Percentiles rank a stretch among this genome's conserved stretches.
phyloP scores from a whole-genome alignment of 768 basidiomycete species.

The Lentinula sp. region DNA sequence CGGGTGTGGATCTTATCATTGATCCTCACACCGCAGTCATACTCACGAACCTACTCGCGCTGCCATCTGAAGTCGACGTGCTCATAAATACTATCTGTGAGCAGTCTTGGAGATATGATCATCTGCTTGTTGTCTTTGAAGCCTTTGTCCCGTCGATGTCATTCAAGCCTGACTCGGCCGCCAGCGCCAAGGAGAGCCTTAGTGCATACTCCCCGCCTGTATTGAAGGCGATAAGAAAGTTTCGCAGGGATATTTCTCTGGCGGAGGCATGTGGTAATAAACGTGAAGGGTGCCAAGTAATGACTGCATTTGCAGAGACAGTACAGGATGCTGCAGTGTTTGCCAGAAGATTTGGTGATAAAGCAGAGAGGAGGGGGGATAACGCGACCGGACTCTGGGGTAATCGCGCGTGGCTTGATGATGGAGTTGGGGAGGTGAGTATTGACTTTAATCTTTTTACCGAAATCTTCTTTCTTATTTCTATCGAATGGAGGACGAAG shows the following conservation, averaged over 20 bases:
- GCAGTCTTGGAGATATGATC: constrained; percentile 59
- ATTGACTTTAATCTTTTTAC: background rate
- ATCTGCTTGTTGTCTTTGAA: constrained; percentile 59
- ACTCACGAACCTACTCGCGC: constrained; percentile 25
- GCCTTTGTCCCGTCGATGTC: constrained; percentile 49
- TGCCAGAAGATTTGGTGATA: constrained; percentile 53
- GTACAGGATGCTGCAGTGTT: constrained; percentile 52
- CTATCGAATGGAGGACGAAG: constrained; percentile 45
- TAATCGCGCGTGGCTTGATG: constrained; percentile 55
- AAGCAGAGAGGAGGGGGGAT: constrained; percentile 39
- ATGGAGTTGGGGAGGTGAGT: constrained; percentile 43
- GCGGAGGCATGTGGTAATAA: constrained; percentile 55
- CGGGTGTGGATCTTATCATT: constrained; percentile 59
- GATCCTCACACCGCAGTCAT: constrained; percentile 43
- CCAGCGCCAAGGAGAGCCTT: constrained; percentile 12
- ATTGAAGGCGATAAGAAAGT: constrained; percentile 62
- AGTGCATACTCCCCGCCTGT: constrained; percentile 62
- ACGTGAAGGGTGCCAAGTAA: constrained; percentile 32
- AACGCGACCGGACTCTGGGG: constrained; percentile 49
- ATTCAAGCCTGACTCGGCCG: constrained; percentile 17
- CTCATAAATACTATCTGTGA: constrained; percentile 37
- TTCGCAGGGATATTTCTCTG: constrained; percentile 57
- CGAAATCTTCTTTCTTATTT: background rate
- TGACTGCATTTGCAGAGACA: constrained; percentile 58
- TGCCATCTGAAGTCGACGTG: constrained; percentile 44